Evolutionary conservation across 192 early-diverging fungal genomes (phyloP), one percentile per base, ranked within the genome.

Genomic region (Phycomyces blakesleeanus): DNA sequence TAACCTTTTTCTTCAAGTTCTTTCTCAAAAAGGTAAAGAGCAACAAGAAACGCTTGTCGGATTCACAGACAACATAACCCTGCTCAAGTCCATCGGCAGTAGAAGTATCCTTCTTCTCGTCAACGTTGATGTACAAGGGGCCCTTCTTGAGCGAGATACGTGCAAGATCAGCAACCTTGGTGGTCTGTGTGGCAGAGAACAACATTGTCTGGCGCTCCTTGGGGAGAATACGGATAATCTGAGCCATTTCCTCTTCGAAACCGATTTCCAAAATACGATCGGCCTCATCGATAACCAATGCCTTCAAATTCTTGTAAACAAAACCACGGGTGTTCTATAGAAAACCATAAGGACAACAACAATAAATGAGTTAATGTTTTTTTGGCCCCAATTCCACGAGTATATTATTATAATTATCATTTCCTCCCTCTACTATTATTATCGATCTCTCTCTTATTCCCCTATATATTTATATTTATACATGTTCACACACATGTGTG

Each of bases 111-210:
- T 96, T 97, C 77, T 91, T 82, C 75, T 95, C 91, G 77, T 99
- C 93, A 5, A 99, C 97, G 66, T 99, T 99, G 81, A 99, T 97
- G 80, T 99, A 99, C 50, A 99, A 75, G 16, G 97, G 97, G 24
- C 93, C 88, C 67, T 93, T 89, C 77, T 93, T 94, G 42, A 99
- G 81, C 39, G 97, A 98, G n/a, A 99, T 93, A 60, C 97, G 87
- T 24, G 96, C 97, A 16, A 99, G 83, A 73, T 98, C 97, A 65
- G 91, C 89, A 57, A 99, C 96, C 81, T 98, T 97, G 50, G 96
- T 98, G 1, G 97, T 98, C 76, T 98, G 95, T 10, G 97, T 99
- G 26, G 97, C 97, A 26, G 97, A 99, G 72, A 99, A 99, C 42
- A 99, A 83, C 94, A 97, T 92, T 26, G 94, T 91, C 74, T 99